Evolutionary conservation across 1,284 basidiomycete species (phyloP).

Genomic region (Veloporphyrellus conicus): DNA sequence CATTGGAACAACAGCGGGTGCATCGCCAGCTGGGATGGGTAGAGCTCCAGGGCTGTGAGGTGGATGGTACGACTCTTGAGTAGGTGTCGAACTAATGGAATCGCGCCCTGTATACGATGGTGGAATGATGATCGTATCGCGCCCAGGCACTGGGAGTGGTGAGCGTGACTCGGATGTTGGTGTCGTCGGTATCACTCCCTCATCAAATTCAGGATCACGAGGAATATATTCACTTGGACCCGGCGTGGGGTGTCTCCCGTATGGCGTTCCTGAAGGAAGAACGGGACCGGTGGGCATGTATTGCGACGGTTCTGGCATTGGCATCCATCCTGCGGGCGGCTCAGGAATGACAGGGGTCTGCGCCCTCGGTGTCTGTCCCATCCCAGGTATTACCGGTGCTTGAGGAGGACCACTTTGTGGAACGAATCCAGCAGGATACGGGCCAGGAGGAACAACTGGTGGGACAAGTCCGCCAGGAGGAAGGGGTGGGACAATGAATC

Average conservation of each 20-base stretch:
- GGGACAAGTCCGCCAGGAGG: constrained; percentile 20
- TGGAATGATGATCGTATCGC: constrained; percentile 14
- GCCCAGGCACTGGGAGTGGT: constrained; percentile 24
- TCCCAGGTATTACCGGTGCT: constrained; percentile 28
- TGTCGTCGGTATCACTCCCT: constrained; percentile 22
- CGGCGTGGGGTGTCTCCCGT: not conserved
- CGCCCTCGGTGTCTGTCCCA: constrained; percentile 11
- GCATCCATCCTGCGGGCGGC: constrained; percentile 16
- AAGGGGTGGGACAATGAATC: constrained; percentile 24
- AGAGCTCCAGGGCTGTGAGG: constrained; percentile 15
- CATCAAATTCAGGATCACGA: constrained; percentile 15
- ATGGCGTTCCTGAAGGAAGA: constrained; percentile 17
- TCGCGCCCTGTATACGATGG: constrained; percentile 11
- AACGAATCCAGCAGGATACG: constrained; percentile 32
- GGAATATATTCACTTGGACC: constrained; percentile 7
- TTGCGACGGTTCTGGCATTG: constrained; percentile 27
- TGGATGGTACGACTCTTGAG: constrained; percentile 22
- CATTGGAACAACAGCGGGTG: constrained; percentile 20
- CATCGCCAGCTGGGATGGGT: constrained; percentile 11
- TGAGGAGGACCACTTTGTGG: constrained; percentile 19
- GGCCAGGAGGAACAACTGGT: constrained; percentile 18
- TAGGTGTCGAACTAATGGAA: constrained; percentile 26
- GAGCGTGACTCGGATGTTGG: constrained; percentile 15
- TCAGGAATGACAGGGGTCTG: constrained; percentile 27
- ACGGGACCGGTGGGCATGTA: constrained; percentile 16